These are phyloP conservation scores for Solanum tarijense DNA, from an alignment of 257 asterid species.

Conservation along the genomic window DNA sequence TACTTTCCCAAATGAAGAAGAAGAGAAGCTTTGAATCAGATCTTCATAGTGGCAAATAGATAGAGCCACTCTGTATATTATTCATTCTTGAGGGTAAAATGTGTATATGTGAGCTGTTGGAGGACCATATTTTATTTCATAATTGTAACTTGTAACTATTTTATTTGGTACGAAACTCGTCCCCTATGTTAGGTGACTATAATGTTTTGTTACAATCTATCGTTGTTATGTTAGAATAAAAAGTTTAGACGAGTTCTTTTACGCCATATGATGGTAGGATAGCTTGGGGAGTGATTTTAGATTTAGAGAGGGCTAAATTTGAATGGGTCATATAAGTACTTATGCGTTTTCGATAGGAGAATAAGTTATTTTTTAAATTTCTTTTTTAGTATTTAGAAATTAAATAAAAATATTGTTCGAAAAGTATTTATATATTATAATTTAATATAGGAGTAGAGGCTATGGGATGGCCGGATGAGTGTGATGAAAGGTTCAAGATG, in stretches of 20 bases:
- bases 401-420: background rate
- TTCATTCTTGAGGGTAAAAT: background rate
- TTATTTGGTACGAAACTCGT: background rate
- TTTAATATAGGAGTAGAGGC: background rate
- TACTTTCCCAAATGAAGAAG: background rate
- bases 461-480: background rate
- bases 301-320: background rate
- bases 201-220: background rate
- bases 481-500: background rate
- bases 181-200: accelerated
- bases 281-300: background rate
- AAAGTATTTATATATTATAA: background rate
- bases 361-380: background rate
- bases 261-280: background rate
- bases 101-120: background rate
- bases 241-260: background rate
- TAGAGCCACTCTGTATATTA: background rate
- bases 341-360: accelerated
- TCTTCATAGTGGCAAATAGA: background rate
- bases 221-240: background rate
- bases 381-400: background rate
- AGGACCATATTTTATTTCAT: background rate
- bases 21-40: background rate
- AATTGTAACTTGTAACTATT: background rate
- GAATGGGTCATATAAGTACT: background rate